Percentiles rank a stretch among this genome's conserved stretches.
phyloP scores from a whole-genome alignment of 2,329 filamentous ascomycete species.

The Sporothrix protearum region DNA sequence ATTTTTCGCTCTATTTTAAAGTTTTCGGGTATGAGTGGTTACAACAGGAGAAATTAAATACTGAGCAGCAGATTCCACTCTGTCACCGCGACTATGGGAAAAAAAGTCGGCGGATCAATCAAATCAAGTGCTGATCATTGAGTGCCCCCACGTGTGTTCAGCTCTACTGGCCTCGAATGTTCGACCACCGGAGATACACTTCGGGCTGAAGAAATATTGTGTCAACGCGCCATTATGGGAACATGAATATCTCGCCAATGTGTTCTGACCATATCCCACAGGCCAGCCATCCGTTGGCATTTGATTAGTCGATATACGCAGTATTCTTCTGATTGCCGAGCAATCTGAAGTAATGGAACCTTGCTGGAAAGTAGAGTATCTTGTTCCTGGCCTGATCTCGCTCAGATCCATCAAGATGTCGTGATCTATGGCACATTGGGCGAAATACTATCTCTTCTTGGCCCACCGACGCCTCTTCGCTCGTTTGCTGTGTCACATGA shows the following conservation, averaged over 20 bases:
- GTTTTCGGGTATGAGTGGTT: not conserved
- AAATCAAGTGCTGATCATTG: not conserved
- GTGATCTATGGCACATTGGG: not conserved
- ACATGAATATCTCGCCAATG: not conserved
- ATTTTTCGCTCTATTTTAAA: not conserved
- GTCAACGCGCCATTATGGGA: not conserved
- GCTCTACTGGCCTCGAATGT: not conserved
- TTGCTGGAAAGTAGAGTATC: not conserved
- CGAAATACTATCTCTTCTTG: not conserved
- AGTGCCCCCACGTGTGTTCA: not conserved
- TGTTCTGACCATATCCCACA: not conserved
- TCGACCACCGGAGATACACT: not conserved
- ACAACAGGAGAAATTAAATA: not conserved
- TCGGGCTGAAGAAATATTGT: slow-evolving; percentile 2
- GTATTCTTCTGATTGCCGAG: not conserved
- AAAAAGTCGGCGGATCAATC: not conserved
- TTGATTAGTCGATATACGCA: not conserved
- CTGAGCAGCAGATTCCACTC: not conserved
- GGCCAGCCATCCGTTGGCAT: not conserved
- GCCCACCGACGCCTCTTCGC: not conserved
- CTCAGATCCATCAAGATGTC: not conserved
- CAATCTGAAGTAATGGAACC: not conserved
- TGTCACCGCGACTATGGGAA: not conserved
- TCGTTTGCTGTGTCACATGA: not conserved
- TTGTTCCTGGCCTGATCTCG: not conserved